phyloP scores from a whole-genome alignment of 2,329 filamentous ascomycete species.

The Stachybotrys chlorohalonatus region DNA sequence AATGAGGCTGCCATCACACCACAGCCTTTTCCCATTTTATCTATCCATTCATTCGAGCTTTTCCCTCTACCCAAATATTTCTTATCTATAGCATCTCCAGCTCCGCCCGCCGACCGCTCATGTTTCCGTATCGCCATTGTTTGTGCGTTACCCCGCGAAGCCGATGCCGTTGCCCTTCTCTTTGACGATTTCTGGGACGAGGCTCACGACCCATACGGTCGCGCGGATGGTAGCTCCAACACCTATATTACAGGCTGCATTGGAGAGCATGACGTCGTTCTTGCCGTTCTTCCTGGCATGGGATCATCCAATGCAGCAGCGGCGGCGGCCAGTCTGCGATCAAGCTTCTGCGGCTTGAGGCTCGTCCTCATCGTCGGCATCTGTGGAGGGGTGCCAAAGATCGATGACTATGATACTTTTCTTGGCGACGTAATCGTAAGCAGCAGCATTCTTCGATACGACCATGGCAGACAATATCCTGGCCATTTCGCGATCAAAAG shows the following conservation, averaged over 20 bases:
- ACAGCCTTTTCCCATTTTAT: background rate
- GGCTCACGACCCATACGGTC: background rate
- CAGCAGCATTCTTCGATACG: constrained; percentile 16
- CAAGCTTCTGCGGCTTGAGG: constrained; percentile 17
- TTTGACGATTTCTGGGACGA: constrained; percentile 1
- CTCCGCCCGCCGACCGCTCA: background rate
- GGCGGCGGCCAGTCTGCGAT: constrained; percentile 8
- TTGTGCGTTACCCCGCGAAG: constrained; percentile 1
- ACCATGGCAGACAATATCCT: constrained; percentile 11
- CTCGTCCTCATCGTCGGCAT: constrained; percentile 23
- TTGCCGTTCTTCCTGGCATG: background rate
- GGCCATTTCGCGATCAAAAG: constrained; percentile 13
- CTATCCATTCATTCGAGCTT: background rate
- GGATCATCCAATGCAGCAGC: constrained; percentile 6
- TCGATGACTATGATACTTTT: constrained; percentile 4
- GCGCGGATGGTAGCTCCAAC: background rate
- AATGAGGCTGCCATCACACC: background rate
- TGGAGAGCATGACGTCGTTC: background rate
- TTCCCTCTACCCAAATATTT: background rate
- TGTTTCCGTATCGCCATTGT: background rate
- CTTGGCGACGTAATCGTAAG: constrained; percentile 19
- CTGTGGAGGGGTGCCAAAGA: constrained; percentile 15
- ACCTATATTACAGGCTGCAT: constrained; percentile 1
- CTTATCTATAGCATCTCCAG: background rate
- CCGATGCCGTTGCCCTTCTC: background rate